Evolutionary conservation across 2,329 filamentous ascomycete species (phyloP), one percentile per base, ranked within the genome.

Genomic region (Penicillium sp.): DNA sequence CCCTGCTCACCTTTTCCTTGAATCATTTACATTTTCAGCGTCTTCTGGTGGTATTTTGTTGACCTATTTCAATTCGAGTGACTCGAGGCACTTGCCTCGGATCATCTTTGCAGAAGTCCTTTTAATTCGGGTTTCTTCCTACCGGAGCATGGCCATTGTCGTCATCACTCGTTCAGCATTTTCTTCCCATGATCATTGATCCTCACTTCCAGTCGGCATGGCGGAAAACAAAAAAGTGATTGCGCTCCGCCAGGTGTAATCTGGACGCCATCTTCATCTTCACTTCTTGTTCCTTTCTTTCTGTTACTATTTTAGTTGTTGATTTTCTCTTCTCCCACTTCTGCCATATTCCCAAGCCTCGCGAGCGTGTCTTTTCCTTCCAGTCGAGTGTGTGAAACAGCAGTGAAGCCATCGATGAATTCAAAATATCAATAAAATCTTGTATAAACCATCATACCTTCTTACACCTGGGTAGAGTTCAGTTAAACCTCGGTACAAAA

Each of bases 291-390:
- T 11, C 17, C 27, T 23, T 23, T 42, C 11, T 20, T 37, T 34
- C 30, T 34, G 30, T 38, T 39, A 27, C 28, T 30, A 23, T 41
- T 22, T 37, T 28, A 18, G 35, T 12, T 35, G 14, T 35, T 35
- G 35, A 26, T 32, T 32, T 32, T 23, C 12, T 15, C 17, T 26
- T 27, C 39, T 48, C 39, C 42, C 26, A 40, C 30, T 42, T 47
- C 40, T 45, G 31, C 51, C 43, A 49, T 52, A 54, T 52, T 49
- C 47, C 47, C 49, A 52, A 42, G 37, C 37, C 36, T 45, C 13
- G 26, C 35, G 37, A 45, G 46, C 44, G 40, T 41, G n/a, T n/a
- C n/a, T n/a, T n/a, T n/a, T n/a, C n/a, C n/a, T n/a, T n/a, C n/a
- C n/a, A n/a, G n/a, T n/a, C n/a, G n/a, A n/a, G n/a, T n/a, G n/a